Conservation (phyloP, 1,284 basidiomycete species). For the Puccinia horiana region DNA sequence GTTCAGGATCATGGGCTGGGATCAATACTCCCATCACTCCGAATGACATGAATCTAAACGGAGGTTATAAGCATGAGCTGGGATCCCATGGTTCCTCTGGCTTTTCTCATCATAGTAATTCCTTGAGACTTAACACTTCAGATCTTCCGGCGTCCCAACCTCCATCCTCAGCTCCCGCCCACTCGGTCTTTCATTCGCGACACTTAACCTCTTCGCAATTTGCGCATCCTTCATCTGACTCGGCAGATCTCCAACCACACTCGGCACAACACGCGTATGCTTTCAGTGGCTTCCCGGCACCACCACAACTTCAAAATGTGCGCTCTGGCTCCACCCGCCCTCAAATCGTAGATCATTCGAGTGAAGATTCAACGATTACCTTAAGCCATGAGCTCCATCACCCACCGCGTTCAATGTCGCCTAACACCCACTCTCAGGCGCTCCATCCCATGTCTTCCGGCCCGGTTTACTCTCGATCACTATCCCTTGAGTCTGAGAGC, state of each 20-base stretch:
- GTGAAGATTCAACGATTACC: neutral
- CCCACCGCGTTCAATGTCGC: neutral
- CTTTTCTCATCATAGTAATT: neutral
- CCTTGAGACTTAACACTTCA: neutral
- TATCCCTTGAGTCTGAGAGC: conserved; percentile 20
- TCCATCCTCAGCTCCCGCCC: conserved; percentile 3
- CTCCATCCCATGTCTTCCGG: conserved; percentile 22
- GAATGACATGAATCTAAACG: conserved; percentile 7
- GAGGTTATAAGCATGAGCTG: conserved; percentile 15
- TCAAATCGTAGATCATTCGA: conserved; percentile 2
- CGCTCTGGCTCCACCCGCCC: conserved; percentile 6
- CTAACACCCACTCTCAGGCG: neutral
- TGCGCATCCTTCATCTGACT: neutral
- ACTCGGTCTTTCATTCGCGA: neutral
- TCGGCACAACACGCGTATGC: conserved; percentile 13
- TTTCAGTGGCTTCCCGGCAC: neutral
- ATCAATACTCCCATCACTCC: conserved; percentile 44
- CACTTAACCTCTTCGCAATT: neutral
- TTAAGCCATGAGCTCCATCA: neutral
- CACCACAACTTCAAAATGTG: conserved; percentile 2
- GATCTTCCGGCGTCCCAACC: conserved; percentile 7
- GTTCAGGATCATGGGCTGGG: conserved; percentile 37
- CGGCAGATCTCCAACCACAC: conserved; percentile 22
- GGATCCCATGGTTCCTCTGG: neutral
- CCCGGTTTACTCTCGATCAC: conserved; percentile 23